phyloP scores from a whole-genome alignment of 306 rosid species.

The Hylodesmum podocarpum region DNA sequence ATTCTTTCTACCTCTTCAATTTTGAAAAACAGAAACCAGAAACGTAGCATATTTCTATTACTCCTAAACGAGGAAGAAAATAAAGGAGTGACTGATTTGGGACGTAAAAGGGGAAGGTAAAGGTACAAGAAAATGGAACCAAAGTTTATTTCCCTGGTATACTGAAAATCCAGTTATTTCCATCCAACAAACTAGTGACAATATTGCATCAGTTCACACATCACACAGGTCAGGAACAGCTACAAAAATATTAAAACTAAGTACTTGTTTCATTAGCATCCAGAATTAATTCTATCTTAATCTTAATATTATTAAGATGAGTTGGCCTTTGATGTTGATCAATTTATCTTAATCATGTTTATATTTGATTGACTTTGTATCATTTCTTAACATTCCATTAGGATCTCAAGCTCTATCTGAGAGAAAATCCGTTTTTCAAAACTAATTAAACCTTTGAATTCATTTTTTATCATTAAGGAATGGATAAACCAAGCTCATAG shows the following conservation, averaged over 20 bases:
- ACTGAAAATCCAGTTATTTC: background rate
- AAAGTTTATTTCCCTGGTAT: background rate
- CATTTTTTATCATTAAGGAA: background rate
- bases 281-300: background rate
- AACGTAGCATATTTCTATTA: too few relatives aligned
- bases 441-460: background rate
- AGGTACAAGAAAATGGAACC: background rate
- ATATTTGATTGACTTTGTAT: background rate
- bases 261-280: background rate
- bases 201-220: background rate
- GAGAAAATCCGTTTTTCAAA: background rate
- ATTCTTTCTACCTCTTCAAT: too few relatives aligned
- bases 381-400: background rate
- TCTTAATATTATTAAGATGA: too few relatives aligned
- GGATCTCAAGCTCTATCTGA: background rate
- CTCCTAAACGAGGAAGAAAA: background rate
- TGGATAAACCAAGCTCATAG: background rate
- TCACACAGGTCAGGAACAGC: background rate
- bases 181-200: slow-evolving; percentile 2
- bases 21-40: too few relatives aligned
- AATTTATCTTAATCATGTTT: background rate
- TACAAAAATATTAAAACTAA: background rate
- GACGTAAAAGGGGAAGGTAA: background rate
- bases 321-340: background rate
- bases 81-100: background rate